Conservation (phyloP, 2,329 filamentous ascomycete species). For the Fusarium subtropicale region DNA sequence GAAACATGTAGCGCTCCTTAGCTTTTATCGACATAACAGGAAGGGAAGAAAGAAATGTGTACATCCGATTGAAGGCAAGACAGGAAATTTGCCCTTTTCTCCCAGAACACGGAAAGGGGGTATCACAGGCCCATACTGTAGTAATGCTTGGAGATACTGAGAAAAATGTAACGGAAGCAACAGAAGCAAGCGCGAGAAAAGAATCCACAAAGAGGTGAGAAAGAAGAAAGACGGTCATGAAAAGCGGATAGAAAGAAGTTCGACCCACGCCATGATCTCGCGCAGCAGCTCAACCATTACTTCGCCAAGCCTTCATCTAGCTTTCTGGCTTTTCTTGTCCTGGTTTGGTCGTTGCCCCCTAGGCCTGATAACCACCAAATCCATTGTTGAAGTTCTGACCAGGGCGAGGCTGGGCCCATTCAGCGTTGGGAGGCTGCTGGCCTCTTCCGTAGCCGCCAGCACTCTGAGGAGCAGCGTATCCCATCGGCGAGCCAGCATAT, state of each 20-base stretch:
- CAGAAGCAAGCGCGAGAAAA: constrained; percentile 40
- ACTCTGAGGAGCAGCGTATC: constrained; percentile 77
- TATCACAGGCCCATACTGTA: constrained; percentile 39
- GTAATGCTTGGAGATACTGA: constrained; percentile 37
- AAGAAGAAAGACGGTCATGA: constrained; percentile 45
- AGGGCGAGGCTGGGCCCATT: constrained; percentile 65
- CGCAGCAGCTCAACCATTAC: constrained; percentile 37
- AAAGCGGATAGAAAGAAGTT: constrained; percentile 35
- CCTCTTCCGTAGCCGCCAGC: constrained; percentile 88
- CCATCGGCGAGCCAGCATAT: constrained; percentile 75
- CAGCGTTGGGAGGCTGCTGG: constrained; percentile 67
- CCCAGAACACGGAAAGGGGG: constrained; percentile 29
- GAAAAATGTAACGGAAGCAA: constrained; percentile 43
- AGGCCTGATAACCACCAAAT: constrained; percentile 73
- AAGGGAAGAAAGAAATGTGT: constrained; percentile 47
- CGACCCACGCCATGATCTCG: constrained; percentile 38
- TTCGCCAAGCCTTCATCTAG: constrained; percentile 38
- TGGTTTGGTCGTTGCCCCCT: constrained; percentile 47
- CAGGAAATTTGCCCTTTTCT: constrained; percentile 42
- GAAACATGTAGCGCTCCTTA: constrained; percentile 44
- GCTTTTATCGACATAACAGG: constrained; percentile 45
- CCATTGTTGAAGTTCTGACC: constrained; percentile 70
- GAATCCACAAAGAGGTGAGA: constrained; percentile 39
- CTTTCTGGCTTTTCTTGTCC: constrained; percentile 40
- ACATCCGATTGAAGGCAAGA: constrained; percentile 46